Conservation (phyloP, 2,329 filamentous ascomycete genomes). For the Neocucurbitaria cava region DNA sequence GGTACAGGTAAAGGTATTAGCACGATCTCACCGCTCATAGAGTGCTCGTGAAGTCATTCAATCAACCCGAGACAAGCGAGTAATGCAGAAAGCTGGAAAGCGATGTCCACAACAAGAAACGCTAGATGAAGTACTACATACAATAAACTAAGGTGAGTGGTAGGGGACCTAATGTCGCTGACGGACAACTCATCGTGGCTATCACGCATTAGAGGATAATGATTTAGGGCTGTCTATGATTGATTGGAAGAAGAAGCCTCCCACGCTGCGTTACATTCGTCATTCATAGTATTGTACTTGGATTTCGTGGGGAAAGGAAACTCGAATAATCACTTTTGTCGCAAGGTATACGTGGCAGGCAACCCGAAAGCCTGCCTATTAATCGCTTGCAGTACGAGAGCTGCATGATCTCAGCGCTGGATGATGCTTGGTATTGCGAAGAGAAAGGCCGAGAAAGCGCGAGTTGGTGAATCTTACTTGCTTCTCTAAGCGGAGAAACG, state of each 20-base stretch:
- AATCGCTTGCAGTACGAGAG: background rate
- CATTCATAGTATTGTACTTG: constrained; percentile 13
- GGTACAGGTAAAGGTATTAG: no score
- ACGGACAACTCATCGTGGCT: background rate
- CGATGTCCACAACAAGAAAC: no score
- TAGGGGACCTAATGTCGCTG: no score
- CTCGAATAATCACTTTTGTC: constrained; percentile 10
- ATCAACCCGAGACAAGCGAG: no score
- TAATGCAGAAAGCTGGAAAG: no score
- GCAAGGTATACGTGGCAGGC: constrained; percentile 1
- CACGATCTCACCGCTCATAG: no score
- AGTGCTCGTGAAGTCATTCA: no score
- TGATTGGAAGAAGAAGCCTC: constrained; percentile 16
- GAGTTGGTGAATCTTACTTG: background rate
- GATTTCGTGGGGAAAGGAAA: background rate
- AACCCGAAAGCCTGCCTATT: background rate
- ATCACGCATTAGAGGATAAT: background rate
- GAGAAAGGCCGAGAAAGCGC: background rate
- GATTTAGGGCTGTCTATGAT: background rate
- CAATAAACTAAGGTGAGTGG: no score
- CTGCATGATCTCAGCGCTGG: background rate
- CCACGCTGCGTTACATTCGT: constrained; percentile 34
- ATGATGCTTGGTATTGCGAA: background rate
- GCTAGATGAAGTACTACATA: no score
- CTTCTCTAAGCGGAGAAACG: background rate